Conservation (phyloP, 2,329 filamentous ascomycete species). For the Pseudomassariella vexata region DNA sequence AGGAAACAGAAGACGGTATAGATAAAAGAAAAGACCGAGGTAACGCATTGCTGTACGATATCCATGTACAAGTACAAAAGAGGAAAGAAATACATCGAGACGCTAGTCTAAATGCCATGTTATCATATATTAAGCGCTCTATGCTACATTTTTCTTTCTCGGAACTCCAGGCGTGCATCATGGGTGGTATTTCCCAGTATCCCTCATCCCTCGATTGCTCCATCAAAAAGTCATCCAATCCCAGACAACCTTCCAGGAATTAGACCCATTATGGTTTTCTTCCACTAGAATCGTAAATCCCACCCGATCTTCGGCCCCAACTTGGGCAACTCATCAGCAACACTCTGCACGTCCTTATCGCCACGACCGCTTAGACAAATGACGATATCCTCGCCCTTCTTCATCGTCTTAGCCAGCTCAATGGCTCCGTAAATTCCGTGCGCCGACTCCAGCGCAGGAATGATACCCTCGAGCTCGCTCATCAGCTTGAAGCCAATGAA, state of each 20-base stretch:
- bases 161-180: no score
- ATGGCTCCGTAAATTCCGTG: constrained; percentile 89
- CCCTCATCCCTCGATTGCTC: no score
- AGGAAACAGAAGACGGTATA: not conserved
- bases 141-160: no score
- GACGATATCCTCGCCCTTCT: constrained; percentile 81
- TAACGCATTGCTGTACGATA: not conserved
- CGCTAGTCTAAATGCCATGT: no score
- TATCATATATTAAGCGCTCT: no score
- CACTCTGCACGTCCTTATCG: constrained; percentile 98
- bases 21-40: not conserved
- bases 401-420: constrained; percentile 88
- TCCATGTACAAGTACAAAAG: no score
- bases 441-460: constrained; percentile 88
- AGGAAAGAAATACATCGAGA: no score
- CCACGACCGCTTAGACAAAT: constrained; percentile 90
- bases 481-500: constrained; percentile 82
- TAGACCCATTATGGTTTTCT: no score
- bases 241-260: no score
- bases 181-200: no score
- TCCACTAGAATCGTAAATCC: constrained; percentile 61
- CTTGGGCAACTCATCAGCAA: constrained; percentile 86
- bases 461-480: constrained; percentile 88
- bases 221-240: no score
- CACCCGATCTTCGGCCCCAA: constrained; percentile 83